Evolutionary conservation across 2,329 filamentous ascomycete genomes (phyloP).

Genomic region (Claviceps humidiphila): DNA sequence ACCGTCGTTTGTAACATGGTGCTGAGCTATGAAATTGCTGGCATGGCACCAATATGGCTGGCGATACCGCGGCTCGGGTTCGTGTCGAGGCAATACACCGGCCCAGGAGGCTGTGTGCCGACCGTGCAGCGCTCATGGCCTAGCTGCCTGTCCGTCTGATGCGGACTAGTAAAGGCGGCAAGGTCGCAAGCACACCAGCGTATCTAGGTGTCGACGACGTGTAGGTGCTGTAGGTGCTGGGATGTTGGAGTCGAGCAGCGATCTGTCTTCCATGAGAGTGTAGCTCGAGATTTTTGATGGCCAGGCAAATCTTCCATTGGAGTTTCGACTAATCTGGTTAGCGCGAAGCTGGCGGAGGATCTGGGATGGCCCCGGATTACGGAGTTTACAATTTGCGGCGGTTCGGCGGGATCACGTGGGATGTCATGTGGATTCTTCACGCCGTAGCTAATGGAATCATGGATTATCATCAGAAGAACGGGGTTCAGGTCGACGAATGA

Average conservation of each 20-base stretch:
- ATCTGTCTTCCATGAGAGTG: constrained; percentile 11
- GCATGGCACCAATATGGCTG: constrained; percentile 17
- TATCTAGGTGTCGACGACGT: not conserved
- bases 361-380: no score
- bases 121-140: constrained; percentile 43
- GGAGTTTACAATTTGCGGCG: no score
- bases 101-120: constrained; percentile 39
- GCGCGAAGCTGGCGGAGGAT: not conserved
- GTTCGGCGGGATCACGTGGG: no score
- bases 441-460: no score
- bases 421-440: no score
- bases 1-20: constrained; percentile 30
- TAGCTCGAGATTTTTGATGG: constrained; percentile 20
- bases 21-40: constrained; percentile 40
- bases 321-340: constrained; percentile 5
- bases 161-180: not conserved
- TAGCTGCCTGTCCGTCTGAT: constrained; percentile 15
- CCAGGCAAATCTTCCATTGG: constrained; percentile 5
- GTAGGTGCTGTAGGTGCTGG: not conserved
- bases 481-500: no score
- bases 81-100: constrained; percentile 30
- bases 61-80: constrained; percentile 12
- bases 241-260: not conserved
- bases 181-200: not conserved
- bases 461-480: no score